Conservation (phyloP, 2,329 filamentous ascomycete species). For the Septoria petroselini region DNA sequence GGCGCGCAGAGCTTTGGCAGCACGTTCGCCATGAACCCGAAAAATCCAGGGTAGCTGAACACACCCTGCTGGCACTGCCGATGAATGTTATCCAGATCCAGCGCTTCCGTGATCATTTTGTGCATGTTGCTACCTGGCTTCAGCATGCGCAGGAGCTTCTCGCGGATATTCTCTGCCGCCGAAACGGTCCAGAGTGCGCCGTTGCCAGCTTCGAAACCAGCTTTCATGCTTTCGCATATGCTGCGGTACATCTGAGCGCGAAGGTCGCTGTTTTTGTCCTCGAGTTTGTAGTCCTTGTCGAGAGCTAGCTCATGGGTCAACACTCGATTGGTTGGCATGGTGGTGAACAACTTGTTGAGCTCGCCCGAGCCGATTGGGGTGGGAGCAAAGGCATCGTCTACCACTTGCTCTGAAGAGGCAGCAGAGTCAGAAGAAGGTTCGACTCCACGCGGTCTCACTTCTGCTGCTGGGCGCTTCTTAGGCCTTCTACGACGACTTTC, state of each 20-base stretch:
- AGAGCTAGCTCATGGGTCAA: slow-evolving; percentile 77
- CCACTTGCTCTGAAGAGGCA: slow-evolving; percentile 23
- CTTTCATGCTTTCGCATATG: slow-evolving; percentile 60
- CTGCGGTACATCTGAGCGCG: slow-evolving; percentile 60
- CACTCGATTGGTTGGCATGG: slow-evolving; percentile 68
- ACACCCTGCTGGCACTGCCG: slow-evolving; percentile 67
- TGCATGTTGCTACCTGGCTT: slow-evolving; percentile 70
- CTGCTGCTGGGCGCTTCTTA: slow-evolving; percentile 64
- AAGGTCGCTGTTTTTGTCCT: slow-evolving; percentile 56
- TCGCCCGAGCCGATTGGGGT: slow-evolving; percentile 39
- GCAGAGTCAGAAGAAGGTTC: slow-evolving; percentile 25
- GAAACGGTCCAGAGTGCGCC: slow-evolving; percentile 66
- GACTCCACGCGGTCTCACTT: slow-evolving; percentile 66
- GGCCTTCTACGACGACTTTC: slow-evolving; percentile 65
- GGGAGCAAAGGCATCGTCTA: slow-evolving; percentile 22
- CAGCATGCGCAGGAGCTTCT: slow-evolving; percentile 69
- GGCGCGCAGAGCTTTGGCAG: slow-evolving; percentile 78
- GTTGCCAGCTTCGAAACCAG: slow-evolving; percentile 61
- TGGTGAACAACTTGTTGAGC: slow-evolving; percentile 54
- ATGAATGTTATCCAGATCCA: slow-evolving; percentile 69
- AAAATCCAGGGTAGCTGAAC: slow-evolving; percentile 80
- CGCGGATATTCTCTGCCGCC: slow-evolving; percentile 67
- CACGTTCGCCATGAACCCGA: slow-evolving; percentile 69
- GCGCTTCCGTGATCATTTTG: slow-evolving; percentile 68
- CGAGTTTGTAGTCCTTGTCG: slow-evolving; percentile 71